Conservation (phyloP, 2,329 filamentous ascomycete species). For the Chalara sp. region DNA sequence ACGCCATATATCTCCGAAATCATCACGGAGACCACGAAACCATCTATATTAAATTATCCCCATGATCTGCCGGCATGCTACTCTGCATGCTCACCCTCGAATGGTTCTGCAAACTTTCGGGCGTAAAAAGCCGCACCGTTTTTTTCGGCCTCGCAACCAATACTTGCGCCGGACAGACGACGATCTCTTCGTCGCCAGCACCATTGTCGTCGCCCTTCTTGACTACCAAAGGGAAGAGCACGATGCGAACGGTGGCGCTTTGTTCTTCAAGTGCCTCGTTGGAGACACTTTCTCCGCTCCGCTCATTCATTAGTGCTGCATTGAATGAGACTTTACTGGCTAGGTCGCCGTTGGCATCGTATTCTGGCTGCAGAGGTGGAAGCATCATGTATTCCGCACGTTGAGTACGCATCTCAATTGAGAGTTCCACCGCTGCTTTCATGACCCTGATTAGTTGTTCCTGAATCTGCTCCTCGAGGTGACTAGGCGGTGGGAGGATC, state of each 20-base stretch:
- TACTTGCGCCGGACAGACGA: slow-evolving; percentile 92
- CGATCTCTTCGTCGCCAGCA: slow-evolving; percentile 85
- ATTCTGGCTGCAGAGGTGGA: slow-evolving; percentile 87
- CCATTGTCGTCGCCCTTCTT: slow-evolving; percentile 90
- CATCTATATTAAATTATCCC: slow-evolving; percentile 20
- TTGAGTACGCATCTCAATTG: slow-evolving; percentile 95
- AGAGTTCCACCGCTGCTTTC: slow-evolving; percentile 79
- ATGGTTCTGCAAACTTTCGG: slow-evolving; percentile 15
- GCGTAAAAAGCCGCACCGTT: slow-evolving; percentile 18
- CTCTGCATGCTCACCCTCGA: slow-evolving; percentile 26
- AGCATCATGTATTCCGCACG: slow-evolving; percentile 98
- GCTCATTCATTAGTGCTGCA: slow-evolving; percentile 89
- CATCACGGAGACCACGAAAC: background rate
- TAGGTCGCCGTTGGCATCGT: slow-evolving; percentile 87
- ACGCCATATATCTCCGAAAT: background rate
- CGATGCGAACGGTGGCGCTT: slow-evolving; percentile 75
- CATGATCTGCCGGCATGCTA: slow-evolving; percentile 22
- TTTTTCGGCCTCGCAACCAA: slow-evolving; percentile 55
- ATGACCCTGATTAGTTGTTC: slow-evolving; percentile 83
- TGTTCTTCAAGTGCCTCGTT: slow-evolving; percentile 77
- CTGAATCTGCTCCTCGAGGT: slow-evolving; percentile 74
- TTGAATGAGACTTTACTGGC: slow-evolving; percentile 87
- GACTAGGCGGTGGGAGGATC: slow-evolving; percentile 78
- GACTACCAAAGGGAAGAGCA: slow-evolving; percentile 92
- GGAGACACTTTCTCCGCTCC: slow-evolving; percentile 57